These are phyloP conservation scores for Beauveria caledonica DNA, from an alignment of 2,329 filamentous ascomycete species.

Conservation along the genomic window DNA sequence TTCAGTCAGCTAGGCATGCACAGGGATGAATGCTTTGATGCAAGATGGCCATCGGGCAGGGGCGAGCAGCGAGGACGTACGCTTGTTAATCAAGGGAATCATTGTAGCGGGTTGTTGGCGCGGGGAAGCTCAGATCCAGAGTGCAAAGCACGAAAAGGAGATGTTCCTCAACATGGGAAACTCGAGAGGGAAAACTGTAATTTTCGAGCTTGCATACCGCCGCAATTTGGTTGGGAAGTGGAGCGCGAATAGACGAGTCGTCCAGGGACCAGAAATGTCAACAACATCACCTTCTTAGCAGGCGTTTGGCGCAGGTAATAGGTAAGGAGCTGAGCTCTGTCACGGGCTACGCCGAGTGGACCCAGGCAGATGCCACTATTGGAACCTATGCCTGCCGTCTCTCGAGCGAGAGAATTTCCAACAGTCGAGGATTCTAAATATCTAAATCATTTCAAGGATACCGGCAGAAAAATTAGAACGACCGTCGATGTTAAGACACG, in stretches of 20 bases:
- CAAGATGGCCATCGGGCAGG: neutral
- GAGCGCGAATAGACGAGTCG: neutral
- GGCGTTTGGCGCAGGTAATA: neutral
- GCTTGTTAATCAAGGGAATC: conserved; percentile 7
- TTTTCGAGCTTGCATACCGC: neutral
- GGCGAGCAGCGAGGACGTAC: neutral
- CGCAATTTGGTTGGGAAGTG: conserved; percentile 2
- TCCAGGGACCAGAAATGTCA: neutral
- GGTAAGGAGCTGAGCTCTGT: neutral
- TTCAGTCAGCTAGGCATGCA: neutral
- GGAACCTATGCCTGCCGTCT: neutral
- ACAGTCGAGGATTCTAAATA: neutral
- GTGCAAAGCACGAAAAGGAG: too few relatives aligned
- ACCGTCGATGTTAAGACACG: too few relatives aligned
- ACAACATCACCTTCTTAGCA: neutral
- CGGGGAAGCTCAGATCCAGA: neutral
- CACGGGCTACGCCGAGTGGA: conserved; percentile 1
- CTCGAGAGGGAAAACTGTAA: neutral
- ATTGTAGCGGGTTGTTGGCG: neutral
- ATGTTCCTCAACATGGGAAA: neutral
- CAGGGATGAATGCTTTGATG: neutral
- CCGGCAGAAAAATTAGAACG: too few relatives aligned
- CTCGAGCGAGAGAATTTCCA: neutral
- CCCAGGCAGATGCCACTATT: conserved; percentile 7
- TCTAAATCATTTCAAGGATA: too few relatives aligned